Percentiles rank a stretch among this genome's conserved stretches.
These are phyloP conservation scores for Globisporangium nodosum DNA, from an alignment of 352 stramenopile species.

Conservation along the genomic window DNA sequence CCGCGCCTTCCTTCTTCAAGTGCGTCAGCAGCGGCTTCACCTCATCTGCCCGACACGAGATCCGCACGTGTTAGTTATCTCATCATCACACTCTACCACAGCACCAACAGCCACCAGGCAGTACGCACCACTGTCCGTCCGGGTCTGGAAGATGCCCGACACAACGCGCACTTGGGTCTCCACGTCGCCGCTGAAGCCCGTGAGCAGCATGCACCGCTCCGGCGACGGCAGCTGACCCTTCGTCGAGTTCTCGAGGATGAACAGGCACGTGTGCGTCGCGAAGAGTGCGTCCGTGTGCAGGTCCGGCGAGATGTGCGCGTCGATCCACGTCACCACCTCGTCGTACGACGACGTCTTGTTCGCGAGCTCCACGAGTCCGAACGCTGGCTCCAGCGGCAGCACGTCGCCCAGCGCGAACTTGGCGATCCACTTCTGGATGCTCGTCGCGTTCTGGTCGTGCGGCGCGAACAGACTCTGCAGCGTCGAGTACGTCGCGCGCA, in stretches of 20 bases:
- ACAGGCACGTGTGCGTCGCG: constrained; percentile 53
- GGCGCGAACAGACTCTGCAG: constrained; percentile 52
- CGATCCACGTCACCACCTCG: constrained; percentile 57
- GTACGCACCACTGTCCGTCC: constrained; percentile 39
- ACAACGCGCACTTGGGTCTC: constrained; percentile 63
- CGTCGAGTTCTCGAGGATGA: constrained; percentile 51
- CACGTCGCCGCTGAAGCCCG: constrained; percentile 54
- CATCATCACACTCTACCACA: not conserved
- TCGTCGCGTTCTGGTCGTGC: constrained; percentile 37
- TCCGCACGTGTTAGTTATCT: constrained; percentile 1
- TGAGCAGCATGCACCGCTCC: constrained; percentile 65
- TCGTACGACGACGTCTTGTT: constrained; percentile 34
- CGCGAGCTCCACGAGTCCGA: constrained; percentile 49
- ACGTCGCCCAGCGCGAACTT: constrained; percentile 55
- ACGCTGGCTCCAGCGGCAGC: constrained; percentile 46
- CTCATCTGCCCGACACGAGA: constrained; percentile 31
- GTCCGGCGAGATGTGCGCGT: constrained; percentile 36
- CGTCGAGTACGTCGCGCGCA: constrained; percentile 46
- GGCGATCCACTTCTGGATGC: constrained; percentile 65
- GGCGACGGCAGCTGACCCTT: constrained; percentile 46
- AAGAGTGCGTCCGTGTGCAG: constrained; percentile 57
- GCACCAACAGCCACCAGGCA: constrained; percentile 1
- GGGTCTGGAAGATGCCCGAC: constrained; percentile 64
- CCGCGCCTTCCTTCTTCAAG: constrained; percentile 55
- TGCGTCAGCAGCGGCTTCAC: constrained; percentile 65